Evolutionary conservation across 352 stramenopile species (phyloP).

Genomic region (Globisporangium takayamanum): DNA sequence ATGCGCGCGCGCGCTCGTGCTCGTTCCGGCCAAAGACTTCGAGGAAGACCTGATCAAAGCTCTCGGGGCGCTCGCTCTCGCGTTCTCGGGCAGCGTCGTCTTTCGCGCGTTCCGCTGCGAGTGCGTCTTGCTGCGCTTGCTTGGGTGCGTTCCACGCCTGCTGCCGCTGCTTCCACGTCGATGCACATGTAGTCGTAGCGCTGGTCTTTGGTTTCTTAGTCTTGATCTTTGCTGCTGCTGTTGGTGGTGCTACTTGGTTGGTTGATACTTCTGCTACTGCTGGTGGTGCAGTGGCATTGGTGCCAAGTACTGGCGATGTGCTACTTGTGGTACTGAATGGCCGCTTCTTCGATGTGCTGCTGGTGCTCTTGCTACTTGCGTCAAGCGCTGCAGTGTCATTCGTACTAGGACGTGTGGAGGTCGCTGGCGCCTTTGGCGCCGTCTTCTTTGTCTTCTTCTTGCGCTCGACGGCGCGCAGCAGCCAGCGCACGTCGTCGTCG

Average conservation of each 20-base stretch:
- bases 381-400: not conserved
- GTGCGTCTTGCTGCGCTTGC: not conserved
- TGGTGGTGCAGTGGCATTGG: not conserved
- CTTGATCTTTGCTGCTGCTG: not conserved
- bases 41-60: slow-evolving; percentile 49
- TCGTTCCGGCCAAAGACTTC: slow-evolving; percentile 34
- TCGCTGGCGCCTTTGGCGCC: not conserved
- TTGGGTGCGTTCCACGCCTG: slow-evolving; percentile 15
- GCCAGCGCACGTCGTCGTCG: slow-evolving; percentile 26
- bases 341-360: slow-evolving; percentile 8
- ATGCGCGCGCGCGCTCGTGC: slow-evolving; percentile 8
- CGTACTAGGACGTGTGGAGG: not conserved
- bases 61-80: slow-evolving; percentile 21
- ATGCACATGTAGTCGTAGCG: not conserved
- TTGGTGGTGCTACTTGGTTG: not conserved
- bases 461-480: slow-evolving; percentile 32
- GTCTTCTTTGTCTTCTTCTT: slow-evolving; percentile 15
- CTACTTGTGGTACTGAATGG: slow-evolving; percentile 1
- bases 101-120: not conserved
- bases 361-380: not conserved
- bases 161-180: slow-evolving; percentile 18
- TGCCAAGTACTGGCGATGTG: not conserved
- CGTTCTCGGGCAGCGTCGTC: not conserved
- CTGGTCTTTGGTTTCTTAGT: not conserved
- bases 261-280: slow-evolving; percentile 3